Conservation (phyloP, 306 rosid species). For the Cicer pinnatifidum region DNA sequence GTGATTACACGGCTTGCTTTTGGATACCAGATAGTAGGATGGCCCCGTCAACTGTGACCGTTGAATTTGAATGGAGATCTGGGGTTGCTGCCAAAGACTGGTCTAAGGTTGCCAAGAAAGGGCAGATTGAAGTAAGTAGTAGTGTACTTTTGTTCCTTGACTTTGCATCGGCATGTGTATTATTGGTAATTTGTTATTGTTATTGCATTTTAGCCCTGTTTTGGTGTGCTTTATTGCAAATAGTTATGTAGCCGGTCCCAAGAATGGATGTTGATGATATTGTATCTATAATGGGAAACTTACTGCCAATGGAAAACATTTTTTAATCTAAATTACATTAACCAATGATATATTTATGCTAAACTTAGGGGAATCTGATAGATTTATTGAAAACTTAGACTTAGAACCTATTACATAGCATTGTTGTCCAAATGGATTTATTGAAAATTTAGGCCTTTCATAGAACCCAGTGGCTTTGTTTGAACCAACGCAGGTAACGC, state of each 20-base stretch:
- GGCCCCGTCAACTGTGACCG: constrained; percentile 40
- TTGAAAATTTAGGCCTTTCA: neutral
- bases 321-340: constrained; percentile 6
- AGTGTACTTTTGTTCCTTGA: neutral
- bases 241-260: neutral
- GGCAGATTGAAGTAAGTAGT: constrained; percentile 79
- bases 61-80: constrained; percentile 88
- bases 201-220: constrained; percentile 27
- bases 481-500: neutral
- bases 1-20: constrained; percentile 82
- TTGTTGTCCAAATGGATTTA: neutral
- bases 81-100: constrained; percentile 90
- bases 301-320: neutral
- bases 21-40: constrained; percentile 61
- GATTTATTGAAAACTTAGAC: constrained; percentile 1
- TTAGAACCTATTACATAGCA: constrained; percentile 1
- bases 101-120: constrained; percentile 94
- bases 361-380: neutral
- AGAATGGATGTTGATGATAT: neutral
- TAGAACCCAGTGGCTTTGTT: constrained; percentile 7
- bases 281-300: neutral
- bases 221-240: constrained; percentile 8
- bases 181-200: constrained; percentile 11
- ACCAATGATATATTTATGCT: neutral
- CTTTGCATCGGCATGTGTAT: constrained; percentile 9